Evolutionary conservation across 139 green algal species (phyloP).

Genomic region (Mesostigma viride): DNA sequence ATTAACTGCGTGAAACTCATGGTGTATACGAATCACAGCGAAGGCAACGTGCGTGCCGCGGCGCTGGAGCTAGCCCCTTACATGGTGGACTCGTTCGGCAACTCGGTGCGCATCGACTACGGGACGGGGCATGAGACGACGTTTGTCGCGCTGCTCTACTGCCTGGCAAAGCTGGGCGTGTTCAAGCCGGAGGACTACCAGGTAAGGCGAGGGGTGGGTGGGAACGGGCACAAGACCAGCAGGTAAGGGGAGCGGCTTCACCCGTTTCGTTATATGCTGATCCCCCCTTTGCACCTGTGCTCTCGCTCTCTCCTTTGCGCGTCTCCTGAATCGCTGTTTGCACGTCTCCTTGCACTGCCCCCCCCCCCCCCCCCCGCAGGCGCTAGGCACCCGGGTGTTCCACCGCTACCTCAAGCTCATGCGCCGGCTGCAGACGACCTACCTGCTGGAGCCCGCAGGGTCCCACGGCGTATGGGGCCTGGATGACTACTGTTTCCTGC

Average conservation of each 20-base stretch:
- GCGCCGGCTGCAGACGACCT: slow-evolving; percentile 58
- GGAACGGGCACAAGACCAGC: no score
- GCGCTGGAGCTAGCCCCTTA: slow-evolving; percentile 81
- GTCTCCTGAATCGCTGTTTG: no score
- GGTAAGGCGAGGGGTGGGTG: no score
- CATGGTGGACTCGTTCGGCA: slow-evolving; percentile 78
- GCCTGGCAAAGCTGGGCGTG: slow-evolving; percentile 70
- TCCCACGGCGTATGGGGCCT: slow-evolving; percentile 93
- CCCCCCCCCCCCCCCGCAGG: no score
- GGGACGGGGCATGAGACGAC: slow-evolving; percentile 81
- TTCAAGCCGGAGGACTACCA: slow-evolving; percentile 36
- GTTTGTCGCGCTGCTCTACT: slow-evolving; percentile 81
- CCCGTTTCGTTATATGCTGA: no score
- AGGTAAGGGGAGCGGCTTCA: no score
- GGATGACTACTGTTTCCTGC: slow-evolving; percentile 97
- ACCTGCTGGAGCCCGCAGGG: slow-evolving; percentile 92
- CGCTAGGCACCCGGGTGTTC: slow-evolving; percentile 35
- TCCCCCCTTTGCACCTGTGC: no score
- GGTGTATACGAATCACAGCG: no score
- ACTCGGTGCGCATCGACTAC: slow-evolving; percentile 88
- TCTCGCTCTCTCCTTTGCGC: no score
- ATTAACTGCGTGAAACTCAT: no score
- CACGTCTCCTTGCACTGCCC: no score
- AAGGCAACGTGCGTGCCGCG: no score
- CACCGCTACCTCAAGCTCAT: slow-evolving; percentile 81